phyloP scores from a whole-genome alignment of 306 rosid species.

The Rubus parviflorus region DNA sequence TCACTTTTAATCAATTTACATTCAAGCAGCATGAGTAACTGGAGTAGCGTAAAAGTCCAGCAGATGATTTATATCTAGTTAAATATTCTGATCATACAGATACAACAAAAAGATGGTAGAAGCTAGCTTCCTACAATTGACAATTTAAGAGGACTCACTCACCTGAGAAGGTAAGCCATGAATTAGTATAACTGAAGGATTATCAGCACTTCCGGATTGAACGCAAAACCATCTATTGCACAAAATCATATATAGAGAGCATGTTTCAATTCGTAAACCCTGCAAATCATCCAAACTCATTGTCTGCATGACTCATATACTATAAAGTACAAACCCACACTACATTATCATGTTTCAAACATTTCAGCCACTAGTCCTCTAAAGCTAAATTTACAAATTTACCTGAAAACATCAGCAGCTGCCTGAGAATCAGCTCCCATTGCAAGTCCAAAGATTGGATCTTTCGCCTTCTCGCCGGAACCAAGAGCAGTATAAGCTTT shows the following conservation, averaged over 20 bases:
- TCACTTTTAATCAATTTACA: background rate
- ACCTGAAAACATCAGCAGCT: slow-evolving; percentile 66
- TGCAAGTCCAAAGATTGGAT: slow-evolving; percentile 80
- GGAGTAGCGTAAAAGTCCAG: background rate
- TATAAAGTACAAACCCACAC: slow-evolving; percentile 1
- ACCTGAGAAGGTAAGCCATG: slow-evolving; percentile 98
- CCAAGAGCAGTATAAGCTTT: slow-evolving; percentile 60
- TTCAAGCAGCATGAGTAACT: background rate
- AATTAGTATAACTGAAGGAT: slow-evolving; percentile 70
- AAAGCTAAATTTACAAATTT: background rate
- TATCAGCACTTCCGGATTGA: slow-evolving; percentile 72
- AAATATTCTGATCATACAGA: background rate
- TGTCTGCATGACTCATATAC: slow-evolving; percentile 28
- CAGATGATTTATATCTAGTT: background rate
- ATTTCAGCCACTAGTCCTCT: background rate
- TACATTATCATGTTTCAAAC: background rate
- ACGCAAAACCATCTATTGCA: slow-evolving; percentile 92
- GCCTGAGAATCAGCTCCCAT: slow-evolving; percentile 79
- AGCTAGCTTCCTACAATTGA: background rate
- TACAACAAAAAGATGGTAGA: background rate
- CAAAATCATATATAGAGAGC: slow-evolving; percentile 55
- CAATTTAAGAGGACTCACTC: slow-evolving; percentile 21
- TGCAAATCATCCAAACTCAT: slow-evolving; percentile 42
- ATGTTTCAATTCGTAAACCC: slow-evolving; percentile 48
- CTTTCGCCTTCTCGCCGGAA: slow-evolving; percentile 77